Base-by-base conservation (phyloP, 2,329 filamentous ascomycete genomes). In the Orbilia oligospora region DNA sequence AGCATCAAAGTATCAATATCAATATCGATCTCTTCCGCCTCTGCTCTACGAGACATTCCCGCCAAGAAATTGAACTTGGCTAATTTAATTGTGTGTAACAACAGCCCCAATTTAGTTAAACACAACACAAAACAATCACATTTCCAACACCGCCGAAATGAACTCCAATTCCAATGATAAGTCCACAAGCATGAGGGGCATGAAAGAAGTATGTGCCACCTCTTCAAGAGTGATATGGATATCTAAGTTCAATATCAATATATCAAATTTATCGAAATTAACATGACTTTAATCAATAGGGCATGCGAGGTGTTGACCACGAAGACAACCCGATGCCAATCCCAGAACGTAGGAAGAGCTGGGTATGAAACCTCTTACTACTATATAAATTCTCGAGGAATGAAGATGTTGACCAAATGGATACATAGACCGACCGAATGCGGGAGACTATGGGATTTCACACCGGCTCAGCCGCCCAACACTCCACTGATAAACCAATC, bases 81-180 rank as follows among this genome's bases (percentile, higher is more conserved):
- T 55, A 1, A 53, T 30, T 33, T 49, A 58, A 49, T 41, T 56
- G 30, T 58, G 51, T 58, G 51, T 36, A 69, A 70, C 53, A 55
- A 18, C n/a, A n/a, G n/a, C n/a, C 33, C 53, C 36, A 61, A 14
- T 44, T 41, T 33, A 64, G 36, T n/a, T n/a, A 12, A 58, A 68
- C 64, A 24, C 68, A 71, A 72, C 61, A 55, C 75, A 72, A 12
- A 63, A 65, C 49, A 41, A 49, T 18, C 20, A 44, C 46, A 36
- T 22, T 67, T 53, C 14, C 63, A 67, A 67, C 63, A 65, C 53
- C 20, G 20, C 9, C 71, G 56, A 76, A 30, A 76, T 76, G 72
- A 71, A 78, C 22, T 69, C 73, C 53, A 71, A 68, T 36, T 64
- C 68, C 6, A 72, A 78, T 24, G 68, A 68, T 38, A 72, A 72